Conservation (phyloP, 169 alveolate genomes). For the Cryptosporidium andersoni region DNA sequence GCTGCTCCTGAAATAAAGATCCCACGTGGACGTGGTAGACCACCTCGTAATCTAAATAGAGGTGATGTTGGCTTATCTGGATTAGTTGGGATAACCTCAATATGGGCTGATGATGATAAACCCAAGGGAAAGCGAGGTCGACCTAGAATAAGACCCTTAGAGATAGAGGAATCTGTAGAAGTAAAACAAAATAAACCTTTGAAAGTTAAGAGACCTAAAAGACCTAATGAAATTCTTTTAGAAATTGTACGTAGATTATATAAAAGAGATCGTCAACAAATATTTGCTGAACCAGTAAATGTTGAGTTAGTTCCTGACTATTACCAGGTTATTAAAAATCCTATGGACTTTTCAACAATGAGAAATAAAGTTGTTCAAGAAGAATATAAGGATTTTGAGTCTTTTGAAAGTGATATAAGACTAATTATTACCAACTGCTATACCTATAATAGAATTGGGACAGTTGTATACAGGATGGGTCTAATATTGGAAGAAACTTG, state of each 20-base stretch:
- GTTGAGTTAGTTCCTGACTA: slow-evolving; percentile 90
- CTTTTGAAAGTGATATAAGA: slow-evolving; percentile 86
- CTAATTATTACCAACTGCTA: slow-evolving; percentile 88
- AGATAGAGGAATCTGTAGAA: slow-evolving; percentile 47
- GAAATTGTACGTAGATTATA: slow-evolving; percentile 77
- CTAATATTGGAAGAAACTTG: slow-evolving; percentile 63
- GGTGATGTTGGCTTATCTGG: slow-evolving; percentile 65
- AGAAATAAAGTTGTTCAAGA: slow-evolving; percentile 79
- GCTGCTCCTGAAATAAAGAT: slow-evolving; percentile 29
- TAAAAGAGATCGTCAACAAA: slow-evolving; percentile 77
- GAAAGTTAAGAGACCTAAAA: slow-evolving; percentile 62
- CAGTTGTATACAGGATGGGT: slow-evolving; percentile 66
- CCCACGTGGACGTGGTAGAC: slow-evolving; percentile 70
- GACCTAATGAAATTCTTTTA: slow-evolving; percentile 37
- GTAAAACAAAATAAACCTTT: slow-evolving; percentile 46
- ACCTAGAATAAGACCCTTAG: slow-evolving; percentile 54
- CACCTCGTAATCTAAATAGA: slow-evolving; percentile 63
- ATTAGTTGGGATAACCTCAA: slow-evolving; percentile 52
- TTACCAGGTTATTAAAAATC: slow-evolving; percentile 88
- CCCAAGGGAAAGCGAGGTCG: slow-evolving; percentile 71
- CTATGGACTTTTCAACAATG: slow-evolving; percentile 91
- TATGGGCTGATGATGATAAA: slow-evolving; percentile 69
- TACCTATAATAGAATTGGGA: slow-evolving; percentile 83
- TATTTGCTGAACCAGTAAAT: slow-evolving; percentile 90
- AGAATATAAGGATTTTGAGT: slow-evolving; percentile 81